Base-by-base conservation (phyloP, 345 rosid genomes). In the Crucihimalaya himalaica region DNA sequence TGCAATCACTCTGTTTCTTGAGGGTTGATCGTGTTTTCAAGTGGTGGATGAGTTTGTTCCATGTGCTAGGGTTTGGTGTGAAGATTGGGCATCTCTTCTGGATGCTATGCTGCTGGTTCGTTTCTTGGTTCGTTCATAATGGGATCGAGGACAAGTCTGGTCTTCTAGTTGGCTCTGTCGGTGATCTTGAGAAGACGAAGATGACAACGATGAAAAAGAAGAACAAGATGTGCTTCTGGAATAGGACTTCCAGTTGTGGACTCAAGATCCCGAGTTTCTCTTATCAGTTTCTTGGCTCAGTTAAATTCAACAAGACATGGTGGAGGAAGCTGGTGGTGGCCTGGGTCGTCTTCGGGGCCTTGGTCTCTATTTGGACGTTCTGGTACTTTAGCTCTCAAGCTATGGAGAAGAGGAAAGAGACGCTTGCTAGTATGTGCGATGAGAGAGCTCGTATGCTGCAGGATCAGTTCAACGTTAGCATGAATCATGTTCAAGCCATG, bases 401-500 rank as follows among this genome's bases (percentile, higher is more conserved):
- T 28, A 80, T 81, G 18, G 98, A 91, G 66, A 91, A 84, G 78
- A 84, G 93, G 87, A 89, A 82, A 72, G 98, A 89, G 53, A 82
- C 87, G 4, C 86, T 94, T 20, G 79, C 82, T 32, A 89, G 92
- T 60, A 89, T 94, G 98, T 94, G 98, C 59, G 98, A 91, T 68
- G 96, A 91, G 82, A 89, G 98, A 72, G 96, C 98, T 65, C 83
- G 98, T 81, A 91, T 94, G 98, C 77, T 94, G 18, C 98, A 91
- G 79, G 98, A 94, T 83, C 98, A 94, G 80, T 94, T 94, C 79
- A 94, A 94, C 82, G 98, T 94, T 28, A 94, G 98, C 82, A 80
- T 94, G 98, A 94, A 94, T 78, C 98, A 94, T 83, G 83, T 94
- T 31, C 98, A 94, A 70, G 98, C 97, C 27, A 91, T 94, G 90